Evolutionary conservation across 192 early-diverging fungal genomes (phyloP).

Genomic region (Backusella psychrophila): DNA sequence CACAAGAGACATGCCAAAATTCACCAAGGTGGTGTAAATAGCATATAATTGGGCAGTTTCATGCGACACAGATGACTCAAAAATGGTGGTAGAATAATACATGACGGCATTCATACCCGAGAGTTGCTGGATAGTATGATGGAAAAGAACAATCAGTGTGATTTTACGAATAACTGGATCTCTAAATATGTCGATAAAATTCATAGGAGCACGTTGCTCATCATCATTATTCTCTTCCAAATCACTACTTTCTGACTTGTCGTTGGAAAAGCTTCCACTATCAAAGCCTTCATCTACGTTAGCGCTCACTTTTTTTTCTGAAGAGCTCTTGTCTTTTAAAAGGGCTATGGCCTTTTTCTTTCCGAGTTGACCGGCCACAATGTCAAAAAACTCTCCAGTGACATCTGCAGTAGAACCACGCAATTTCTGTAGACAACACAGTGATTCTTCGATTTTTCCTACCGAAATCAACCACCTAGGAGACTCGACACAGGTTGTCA

Average conservation of each 20-base stretch:
- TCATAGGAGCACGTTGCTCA: constrained; percentile 19
- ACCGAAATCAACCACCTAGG: constrained; percentile 71
- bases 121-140: constrained; percentile 81
- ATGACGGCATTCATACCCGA: constrained; percentile 84
- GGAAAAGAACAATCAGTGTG: constrained; percentile 57
- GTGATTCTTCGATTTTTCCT: constrained; percentile 62
- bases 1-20: constrained; percentile 9
- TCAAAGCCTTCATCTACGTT: background rate
- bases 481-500: constrained; percentile 75
- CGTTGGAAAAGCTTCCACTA: background rate
- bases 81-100: constrained; percentile 81
- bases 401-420: constrained; percentile 51
- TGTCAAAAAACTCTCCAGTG: constrained; percentile 60
- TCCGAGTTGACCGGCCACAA: constrained; percentile 43
- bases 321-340: background rate
- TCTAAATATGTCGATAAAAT: constrained; percentile 52
- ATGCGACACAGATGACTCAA: constrained; percentile 55
- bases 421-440: constrained; percentile 48
- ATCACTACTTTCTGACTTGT: background rate
- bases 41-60: constrained; percentile 27
- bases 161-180: constrained; percentile 57
- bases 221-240: background rate
- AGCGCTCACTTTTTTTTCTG: background rate
- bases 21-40: background rate
- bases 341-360: background rate